These are phyloP conservation scores for Trypanosoma mega DNA, from an alignment of 208 protist genomes.

Conservation along the genomic window DNA sequence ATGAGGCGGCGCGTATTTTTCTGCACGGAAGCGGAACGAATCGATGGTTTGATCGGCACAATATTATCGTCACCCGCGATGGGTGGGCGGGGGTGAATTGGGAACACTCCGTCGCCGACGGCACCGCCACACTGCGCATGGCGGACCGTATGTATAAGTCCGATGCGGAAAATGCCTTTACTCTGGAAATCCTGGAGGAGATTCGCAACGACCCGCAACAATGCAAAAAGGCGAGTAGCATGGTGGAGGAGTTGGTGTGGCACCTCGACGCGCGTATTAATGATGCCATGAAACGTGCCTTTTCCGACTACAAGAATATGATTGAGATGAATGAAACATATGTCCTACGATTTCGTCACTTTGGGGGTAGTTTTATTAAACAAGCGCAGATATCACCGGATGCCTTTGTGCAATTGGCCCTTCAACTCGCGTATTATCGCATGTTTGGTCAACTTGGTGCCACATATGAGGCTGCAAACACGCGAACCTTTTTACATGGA, in stretches of 20 bases:
- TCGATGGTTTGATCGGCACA: constrained; percentile 39
- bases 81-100: constrained; percentile 30
- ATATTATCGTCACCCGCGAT: constrained; percentile 30
- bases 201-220: neutral
- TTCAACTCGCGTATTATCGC: constrained; percentile 35
- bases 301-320: constrained; percentile 11
- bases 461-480: constrained; percentile 36
- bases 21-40: constrained; percentile 30
- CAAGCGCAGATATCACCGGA: constrained; percentile 32
- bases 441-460: constrained; percentile 26
- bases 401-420: constrained; percentile 33
- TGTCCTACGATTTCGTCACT: constrained; percentile 23
- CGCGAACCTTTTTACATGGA: constrained; percentile 32
- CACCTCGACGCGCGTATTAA: constrained; percentile 10
- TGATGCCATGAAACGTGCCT: constrained; percentile 16
- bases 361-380: constrained; percentile 34
- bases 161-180: neutral
- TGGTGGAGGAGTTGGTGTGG: constrained; percentile 15
- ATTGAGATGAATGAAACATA: constrained; percentile 29
- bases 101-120: constrained; percentile 33
- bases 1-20: constrained; percentile 25
- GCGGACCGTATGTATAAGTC: constrained; percentile 37
- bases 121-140: constrained; percentile 30
- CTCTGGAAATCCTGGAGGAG: neutral
- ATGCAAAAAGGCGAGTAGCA: neutral